phyloP scores from a whole-genome alignment of 2,329 filamentous ascomycete species.

The Keithomyces neogunnii region DNA sequence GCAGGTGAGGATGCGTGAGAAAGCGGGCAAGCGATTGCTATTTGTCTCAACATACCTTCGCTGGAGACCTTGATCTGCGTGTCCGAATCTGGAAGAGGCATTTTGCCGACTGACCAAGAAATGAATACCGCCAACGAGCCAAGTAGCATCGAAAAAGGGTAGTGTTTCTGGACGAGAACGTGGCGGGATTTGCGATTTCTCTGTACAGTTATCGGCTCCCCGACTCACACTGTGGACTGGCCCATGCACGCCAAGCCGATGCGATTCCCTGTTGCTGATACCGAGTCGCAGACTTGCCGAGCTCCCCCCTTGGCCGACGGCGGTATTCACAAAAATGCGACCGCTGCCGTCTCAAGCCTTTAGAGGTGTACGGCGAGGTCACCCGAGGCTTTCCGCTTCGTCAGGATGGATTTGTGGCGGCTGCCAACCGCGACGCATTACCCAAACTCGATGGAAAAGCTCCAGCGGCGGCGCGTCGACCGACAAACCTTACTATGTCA shows the following conservation, averaged over 20 bases:
- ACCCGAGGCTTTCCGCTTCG: constrained; percentile 10
- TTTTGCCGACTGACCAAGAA: constrained; percentile 8
- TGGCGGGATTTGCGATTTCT: no score
- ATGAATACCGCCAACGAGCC: no score
- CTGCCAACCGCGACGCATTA: constrained; percentile 16
- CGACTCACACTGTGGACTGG: no score
- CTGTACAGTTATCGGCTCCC: no score
- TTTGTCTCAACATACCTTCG: constrained; percentile 29
- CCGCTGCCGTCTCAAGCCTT: constrained; percentile 18
- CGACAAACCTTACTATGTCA: constrained; percentile 84
- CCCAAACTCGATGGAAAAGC: constrained; percentile 22
- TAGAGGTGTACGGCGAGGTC: constrained; percentile 13
- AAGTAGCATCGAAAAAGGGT: no score
- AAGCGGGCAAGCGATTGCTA: background rate
- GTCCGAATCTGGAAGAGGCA: constrained; percentile 31
- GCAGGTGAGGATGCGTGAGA: background rate
- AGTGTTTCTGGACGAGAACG: no score
- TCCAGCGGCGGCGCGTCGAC: constrained; percentile 13
- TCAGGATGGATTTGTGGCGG: constrained; percentile 19
- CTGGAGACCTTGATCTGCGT: constrained; percentile 36
- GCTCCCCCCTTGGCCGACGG: background rate
- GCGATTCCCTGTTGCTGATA: no score
- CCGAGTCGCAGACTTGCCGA: no score
- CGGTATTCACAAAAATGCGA: constrained; percentile 17
- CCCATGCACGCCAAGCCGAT: no score